Base-by-base conservation (phyloP, 176 grass and related monocot genomes). In the Eremochloa ophiuroides region DNA sequence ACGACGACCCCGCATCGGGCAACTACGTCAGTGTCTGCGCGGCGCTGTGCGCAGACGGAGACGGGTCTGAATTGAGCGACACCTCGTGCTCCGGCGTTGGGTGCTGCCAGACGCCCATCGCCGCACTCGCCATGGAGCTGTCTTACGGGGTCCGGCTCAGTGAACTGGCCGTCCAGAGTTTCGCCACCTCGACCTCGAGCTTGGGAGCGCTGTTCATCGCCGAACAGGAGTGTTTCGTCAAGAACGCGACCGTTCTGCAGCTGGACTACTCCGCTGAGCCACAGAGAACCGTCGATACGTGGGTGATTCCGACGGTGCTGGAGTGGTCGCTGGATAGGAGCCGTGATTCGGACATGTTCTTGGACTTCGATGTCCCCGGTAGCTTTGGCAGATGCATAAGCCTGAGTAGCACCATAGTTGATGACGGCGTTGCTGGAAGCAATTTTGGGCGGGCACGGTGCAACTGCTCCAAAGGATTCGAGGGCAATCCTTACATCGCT, bases 401-500 rank as follows among this genome's bases (percentile, higher is more conserved):
- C 76, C 0, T 15, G 8, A 65, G 65, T 13, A 78, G 76, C 58
- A 6, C 5, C 20, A 29, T 48, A 10, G 7, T 30, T 38, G 4
- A 66, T 2, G 33, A n/a, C 1, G 38, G 13, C 23, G 41, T 15
- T 29, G 42, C 50, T 10, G 28, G 14, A 10, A 28, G 69, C 5
- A 15, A 7, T 0, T 0, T 8, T 8, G 6, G 4, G 4, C 15
- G 4, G 9, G 9, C 10, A 29, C 59, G 59, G 2, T 78, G 75
- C 26, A 7, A 47, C 28, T 78, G 75, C 17, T 46, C 59, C 0
- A 22, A 33, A 14, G 75, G 75, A 47, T 78, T 22, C 20, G 17
- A 78, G 3, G 59, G 75, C 75, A 64, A 78, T 30, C 75, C 75
- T 22, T 64, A 62, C 41, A 46, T 78, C 40, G 18, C 27, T 11